Evolutionary conservation across 176 grass and related monocot genomes (phyloP).

Genomic region (Oryza punctata): DNA sequence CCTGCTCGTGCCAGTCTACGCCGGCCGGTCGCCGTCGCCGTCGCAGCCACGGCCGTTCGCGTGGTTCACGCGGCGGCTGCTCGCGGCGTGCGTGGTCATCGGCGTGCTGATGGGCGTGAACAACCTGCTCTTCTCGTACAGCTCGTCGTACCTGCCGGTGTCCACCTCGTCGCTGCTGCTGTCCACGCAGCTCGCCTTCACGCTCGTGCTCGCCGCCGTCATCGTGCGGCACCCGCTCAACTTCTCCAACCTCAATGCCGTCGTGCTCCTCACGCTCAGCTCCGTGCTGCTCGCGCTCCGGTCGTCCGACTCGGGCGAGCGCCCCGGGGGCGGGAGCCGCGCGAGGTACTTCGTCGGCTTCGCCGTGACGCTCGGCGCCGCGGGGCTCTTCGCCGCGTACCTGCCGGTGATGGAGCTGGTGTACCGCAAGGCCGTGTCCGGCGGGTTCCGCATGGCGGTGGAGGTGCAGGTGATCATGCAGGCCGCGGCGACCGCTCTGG

Average conservation of each 20-base stretch:
- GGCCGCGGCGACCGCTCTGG: conserved; percentile 77
- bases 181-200: conserved; percentile 88
- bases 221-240: conserved; percentile 82
- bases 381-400: conserved; percentile 77
- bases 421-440: conserved; percentile 57
- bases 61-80: conserved; percentile 54
- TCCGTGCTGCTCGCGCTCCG: conserved; percentile 75
- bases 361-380: conserved; percentile 75
- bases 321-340: conserved; percentile 47
- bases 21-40: conserved; percentile 31
- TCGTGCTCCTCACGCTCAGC: conserved; percentile 79
- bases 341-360: conserved; percentile 66
- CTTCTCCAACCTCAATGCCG: conserved; percentile 89
- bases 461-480: conserved; percentile 95
- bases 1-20: conserved; percentile 66
- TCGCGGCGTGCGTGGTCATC: conserved; percentile 56
- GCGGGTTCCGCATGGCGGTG: conserved; percentile 69
- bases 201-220: conserved; percentile 67
- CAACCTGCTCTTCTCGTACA: conserved; percentile 86
- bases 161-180: conserved; percentile 93
- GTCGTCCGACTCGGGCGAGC: conserved; percentile 52
- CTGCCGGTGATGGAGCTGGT: conserved; percentile 85
- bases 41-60: conserved; percentile 44
- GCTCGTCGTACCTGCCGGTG: conserved; percentile 83
- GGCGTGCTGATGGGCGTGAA: conserved; percentile 90